Conservation (phyloP, 2,329 filamentous ascomycete species). For the Esteya vermicola region DNA sequence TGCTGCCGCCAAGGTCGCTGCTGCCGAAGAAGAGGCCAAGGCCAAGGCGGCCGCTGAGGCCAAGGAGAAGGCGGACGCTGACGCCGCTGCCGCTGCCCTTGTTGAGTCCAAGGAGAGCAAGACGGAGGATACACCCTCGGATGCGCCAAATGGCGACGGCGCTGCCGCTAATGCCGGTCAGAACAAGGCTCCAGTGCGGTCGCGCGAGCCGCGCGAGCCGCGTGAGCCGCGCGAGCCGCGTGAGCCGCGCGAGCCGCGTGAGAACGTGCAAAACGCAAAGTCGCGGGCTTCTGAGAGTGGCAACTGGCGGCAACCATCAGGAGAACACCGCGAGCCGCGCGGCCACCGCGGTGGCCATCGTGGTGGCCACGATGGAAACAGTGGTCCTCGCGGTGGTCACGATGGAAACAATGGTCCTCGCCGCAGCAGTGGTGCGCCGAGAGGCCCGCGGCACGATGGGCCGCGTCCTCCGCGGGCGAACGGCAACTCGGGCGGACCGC, state of each 20-base stretch:
- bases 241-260: slow-evolving; percentile 28
- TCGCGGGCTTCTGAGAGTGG: slow-evolving; percentile 42
- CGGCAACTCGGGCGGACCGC: slow-evolving; percentile 23
- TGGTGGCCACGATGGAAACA: slow-evolving; percentile 19
- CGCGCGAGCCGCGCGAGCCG: too few relatives aligned
- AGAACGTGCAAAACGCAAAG: slow-evolving; percentile 30
- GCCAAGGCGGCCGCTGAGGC: background rate
- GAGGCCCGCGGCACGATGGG: slow-evolving; percentile 26
- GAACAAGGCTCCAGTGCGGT: too few relatives aligned
- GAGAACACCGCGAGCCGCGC: slow-evolving; percentile 22
- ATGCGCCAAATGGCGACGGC: background rate
- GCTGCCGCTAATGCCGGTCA: too few relatives aligned
- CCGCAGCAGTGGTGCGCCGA: slow-evolving; percentile 19
- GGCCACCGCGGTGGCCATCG: slow-evolving; percentile 20
- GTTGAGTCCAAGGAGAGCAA: background rate
- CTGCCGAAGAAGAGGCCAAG: slow-evolving; percentile 8
- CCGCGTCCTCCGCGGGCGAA: slow-evolving; percentile 34
- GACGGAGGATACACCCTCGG: background rate
- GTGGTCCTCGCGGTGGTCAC: slow-evolving; percentile 25
- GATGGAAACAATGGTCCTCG: slow-evolving; percentile 21
- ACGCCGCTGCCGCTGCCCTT: slow-evolving; percentile 6
- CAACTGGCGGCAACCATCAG: slow-evolving; percentile 43
- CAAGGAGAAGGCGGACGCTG: background rate
- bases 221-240: too few relatives aligned
- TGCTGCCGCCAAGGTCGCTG: slow-evolving; percentile 19